These are phyloP conservation scores for Paxillus involutus DNA, from an alignment of 768 basidiomycete genomes.

Conservation along the genomic window DNA sequence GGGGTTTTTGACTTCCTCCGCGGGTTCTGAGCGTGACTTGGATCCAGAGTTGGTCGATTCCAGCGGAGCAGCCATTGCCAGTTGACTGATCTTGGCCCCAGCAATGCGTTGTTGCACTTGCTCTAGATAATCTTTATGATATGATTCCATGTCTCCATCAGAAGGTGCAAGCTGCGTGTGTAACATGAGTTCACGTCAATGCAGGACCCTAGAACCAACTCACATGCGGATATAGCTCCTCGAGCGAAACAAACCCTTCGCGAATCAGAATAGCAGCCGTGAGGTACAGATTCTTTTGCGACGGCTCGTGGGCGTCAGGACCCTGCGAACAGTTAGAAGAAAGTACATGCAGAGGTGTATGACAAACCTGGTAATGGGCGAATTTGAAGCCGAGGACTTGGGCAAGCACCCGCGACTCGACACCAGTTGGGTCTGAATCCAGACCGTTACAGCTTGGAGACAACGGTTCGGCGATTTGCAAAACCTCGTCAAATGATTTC, in stretches of 20 bases:
- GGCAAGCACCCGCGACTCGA: conserved; percentile 64
- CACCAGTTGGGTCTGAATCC: conserved; percentile 17
- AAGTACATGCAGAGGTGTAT: not conserved
- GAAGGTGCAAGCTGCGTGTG: conserved; percentile 62
- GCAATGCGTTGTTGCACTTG: conserved; percentile 64
- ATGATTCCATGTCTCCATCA: conserved; percentile 74
- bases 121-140: conserved; percentile 63
- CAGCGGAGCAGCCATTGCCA: conserved; percentile 85
- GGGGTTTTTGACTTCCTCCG: conserved; percentile 36
- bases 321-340: conserved; percentile 37
- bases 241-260: conserved; percentile 82
- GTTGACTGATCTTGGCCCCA: conserved; percentile 68
- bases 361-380: conserved; percentile 77
- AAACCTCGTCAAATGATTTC: conserved; percentile 67
- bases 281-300: conserved; percentile 74
- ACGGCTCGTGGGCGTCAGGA: conserved; percentile 55
- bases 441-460: conserved; percentile 6
- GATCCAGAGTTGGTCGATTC: conserved; percentile 47
- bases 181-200: conserved; percentile 5
- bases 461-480: conserved; percentile 49
- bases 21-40: conserved; percentile 39
- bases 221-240: conserved; percentile 94
- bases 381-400: conserved; percentile 99
- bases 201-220: conserved; percentile 24
- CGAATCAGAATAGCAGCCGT: conserved; percentile 86